Percentiles rank a stretch among this genome's conserved stretches.
Evolutionary conservation across 257 asterid genomes (phyloP).

Genomic region (Scutellaria barbata): DNA sequence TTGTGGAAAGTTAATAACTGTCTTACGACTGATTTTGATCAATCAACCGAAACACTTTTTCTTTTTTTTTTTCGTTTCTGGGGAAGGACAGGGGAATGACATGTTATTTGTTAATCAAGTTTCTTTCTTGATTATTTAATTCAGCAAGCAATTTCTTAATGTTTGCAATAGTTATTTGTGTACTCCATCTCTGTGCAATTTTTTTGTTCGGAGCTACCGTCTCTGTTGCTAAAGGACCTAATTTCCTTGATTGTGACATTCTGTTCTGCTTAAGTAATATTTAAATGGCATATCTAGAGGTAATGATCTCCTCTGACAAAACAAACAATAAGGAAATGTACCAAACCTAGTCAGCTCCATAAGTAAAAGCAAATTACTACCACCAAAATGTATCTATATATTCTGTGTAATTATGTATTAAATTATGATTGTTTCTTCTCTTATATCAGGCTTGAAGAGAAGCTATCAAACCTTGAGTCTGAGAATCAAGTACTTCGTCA

Average conservation of each 20-base stretch:
- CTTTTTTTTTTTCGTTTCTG: not conserved
- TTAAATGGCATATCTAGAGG: conserved; percentile 5
- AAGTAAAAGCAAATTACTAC: conserved; percentile 16
- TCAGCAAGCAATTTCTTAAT: not conserved
- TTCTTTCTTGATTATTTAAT: conserved; percentile 18
- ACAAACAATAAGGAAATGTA: not conserved
- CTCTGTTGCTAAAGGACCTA: conserved; percentile 18
- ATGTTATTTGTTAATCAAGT: conserved; percentile 19
- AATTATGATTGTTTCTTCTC: conserved; percentile 33
- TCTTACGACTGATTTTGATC: conserved; percentile 18
- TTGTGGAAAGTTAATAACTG: conserved; percentile 11
- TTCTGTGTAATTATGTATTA: not conserved
- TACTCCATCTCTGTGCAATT: conserved; percentile 1
- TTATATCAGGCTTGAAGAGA: conserved; percentile 88
- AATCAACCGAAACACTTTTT: conserved; percentile 2
- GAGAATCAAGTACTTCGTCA: conserved; percentile 99
- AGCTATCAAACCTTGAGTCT: conserved; percentile 86
- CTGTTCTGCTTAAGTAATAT: conserved; percentile 16
- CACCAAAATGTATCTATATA: conserved; percentile 24
- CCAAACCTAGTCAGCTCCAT: not conserved
- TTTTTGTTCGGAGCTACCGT: not conserved
- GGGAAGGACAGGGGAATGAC: not conserved
- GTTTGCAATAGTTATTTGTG: not conserved
- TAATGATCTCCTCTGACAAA: not conserved
- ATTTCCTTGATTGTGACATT: not conserved